These are phyloP conservation scores for Sporisorium scitamineum DNA, from an alignment of 1,284 basidiomycete species.

Conservation along the genomic window DNA sequence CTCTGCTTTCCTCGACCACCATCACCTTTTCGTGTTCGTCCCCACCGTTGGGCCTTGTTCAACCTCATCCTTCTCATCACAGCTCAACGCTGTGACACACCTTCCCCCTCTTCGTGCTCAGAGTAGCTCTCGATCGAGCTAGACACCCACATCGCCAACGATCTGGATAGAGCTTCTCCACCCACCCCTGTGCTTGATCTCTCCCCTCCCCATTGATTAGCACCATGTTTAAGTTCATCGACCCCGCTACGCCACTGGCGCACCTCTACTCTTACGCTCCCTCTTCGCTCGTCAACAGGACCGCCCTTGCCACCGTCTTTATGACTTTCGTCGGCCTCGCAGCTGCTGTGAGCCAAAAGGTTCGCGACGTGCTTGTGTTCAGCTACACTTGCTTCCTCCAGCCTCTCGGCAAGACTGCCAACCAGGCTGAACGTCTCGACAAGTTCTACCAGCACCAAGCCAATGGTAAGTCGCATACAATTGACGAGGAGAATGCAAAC, in stretches of 20 bases:
- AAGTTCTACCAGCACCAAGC: slow-evolving; percentile 67
- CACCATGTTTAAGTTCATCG: slow-evolving; percentile 29
- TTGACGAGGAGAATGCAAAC: background rate
- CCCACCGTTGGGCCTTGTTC: slow-evolving; percentile 24
- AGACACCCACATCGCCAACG: background rate
- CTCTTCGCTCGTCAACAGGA: slow-evolving; percentile 32
- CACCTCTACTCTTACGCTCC: slow-evolving; percentile 39
- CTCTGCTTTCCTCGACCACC: slow-evolving; percentile 6
- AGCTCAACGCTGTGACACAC: slow-evolving; percentile 42
- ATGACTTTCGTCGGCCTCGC: slow-evolving; percentile 38
- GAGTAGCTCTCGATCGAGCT: background rate
- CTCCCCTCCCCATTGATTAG: background rate
- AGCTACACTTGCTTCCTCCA: slow-evolving; percentile 68
- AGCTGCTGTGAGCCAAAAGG: slow-evolving; percentile 45
- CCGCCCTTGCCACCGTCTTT: slow-evolving; percentile 21
- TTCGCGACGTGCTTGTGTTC: slow-evolving; percentile 59
- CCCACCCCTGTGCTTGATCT: background rate
- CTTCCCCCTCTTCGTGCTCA: background rate
- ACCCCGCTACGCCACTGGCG: slow-evolving; percentile 34
- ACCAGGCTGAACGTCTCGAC: slow-evolving; percentile 67
- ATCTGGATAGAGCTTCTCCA: background rate
- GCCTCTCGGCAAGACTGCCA: slow-evolving; percentile 66
- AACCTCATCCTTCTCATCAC: slow-evolving; percentile 22
- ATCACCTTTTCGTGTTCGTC: slow-evolving; percentile 13
- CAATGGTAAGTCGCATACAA: slow-evolving; percentile 43